Evolutionary conservation across 2,329 filamentous ascomycete species (phyloP).

Genomic region (Dothideomycetes sp.): DNA sequence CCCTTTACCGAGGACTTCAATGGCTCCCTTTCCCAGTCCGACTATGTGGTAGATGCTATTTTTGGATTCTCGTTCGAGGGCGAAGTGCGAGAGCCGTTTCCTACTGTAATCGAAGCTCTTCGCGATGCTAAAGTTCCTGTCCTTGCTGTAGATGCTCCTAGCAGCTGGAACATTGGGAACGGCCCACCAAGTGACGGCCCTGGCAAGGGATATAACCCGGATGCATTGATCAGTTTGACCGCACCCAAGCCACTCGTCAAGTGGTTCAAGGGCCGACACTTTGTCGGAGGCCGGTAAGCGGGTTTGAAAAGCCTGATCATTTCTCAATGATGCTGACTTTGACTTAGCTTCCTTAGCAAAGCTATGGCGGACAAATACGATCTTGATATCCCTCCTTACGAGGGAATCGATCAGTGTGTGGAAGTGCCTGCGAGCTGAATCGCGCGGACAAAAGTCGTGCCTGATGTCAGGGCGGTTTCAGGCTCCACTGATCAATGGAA

Average conservation of each 20-base stretch:
- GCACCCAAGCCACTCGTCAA: slow-evolving; percentile 85
- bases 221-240: slow-evolving; percentile 74
- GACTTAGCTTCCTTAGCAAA: slow-evolving; percentile 63
- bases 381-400: slow-evolving; percentile 71
- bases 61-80: slow-evolving; percentile 94
- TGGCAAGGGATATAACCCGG: slow-evolving; percentile 71
- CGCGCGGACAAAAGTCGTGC: slow-evolving; percentile 34
- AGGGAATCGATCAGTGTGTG: slow-evolving; percentile 79
- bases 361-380: slow-evolving; percentile 75
- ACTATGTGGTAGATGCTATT: slow-evolving; percentile 84
- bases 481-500: too few relatives aligned
- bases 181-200: slow-evolving; percentile 70
- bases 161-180: slow-evolving; percentile 83
- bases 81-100: slow-evolving; percentile 86
- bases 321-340: neutral
- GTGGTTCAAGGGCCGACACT: slow-evolving; percentile 79
- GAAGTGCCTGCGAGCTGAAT: slow-evolving; percentile 45
- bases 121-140: slow-evolving; percentile 65
- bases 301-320: too few relatives aligned
- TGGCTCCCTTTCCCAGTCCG: slow-evolving; percentile 51
- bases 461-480: slow-evolving; percentile 27
- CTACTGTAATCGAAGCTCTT: slow-evolving; percentile 65
- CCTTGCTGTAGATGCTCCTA: slow-evolving; percentile 83
- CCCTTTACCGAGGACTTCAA: slow-evolving; percentile 77
- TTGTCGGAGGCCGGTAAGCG: slow-evolving; percentile 69